Percentiles rank a stretch among this genome's conserved stretches.
Evolutionary conservation across 495 filamentous ascomycete genomes (phyloP).

Genomic region (Poronia punctata): DNA sequence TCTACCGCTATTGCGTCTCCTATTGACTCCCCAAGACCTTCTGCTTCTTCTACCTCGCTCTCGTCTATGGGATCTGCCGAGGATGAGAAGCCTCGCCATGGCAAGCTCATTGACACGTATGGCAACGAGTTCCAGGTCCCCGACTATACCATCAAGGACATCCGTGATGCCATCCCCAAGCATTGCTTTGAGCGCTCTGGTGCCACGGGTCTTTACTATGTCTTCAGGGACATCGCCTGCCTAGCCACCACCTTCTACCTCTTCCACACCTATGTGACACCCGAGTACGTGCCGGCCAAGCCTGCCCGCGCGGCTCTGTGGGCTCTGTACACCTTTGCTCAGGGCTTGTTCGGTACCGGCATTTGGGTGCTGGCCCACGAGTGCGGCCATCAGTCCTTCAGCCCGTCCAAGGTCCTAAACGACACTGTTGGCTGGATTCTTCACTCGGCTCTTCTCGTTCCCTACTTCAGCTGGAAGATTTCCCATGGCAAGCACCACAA

Average conservation of each 20-base stretch:
- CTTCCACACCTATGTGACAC: constrained; percentile 56
- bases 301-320: constrained; percentile 53
- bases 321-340: constrained; percentile 62
- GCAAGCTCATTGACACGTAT: constrained; percentile 63
- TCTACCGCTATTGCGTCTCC: constrained; percentile 59
- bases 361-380: constrained; percentile 84
- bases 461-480: constrained; percentile 91
- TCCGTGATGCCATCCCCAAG: constrained; percentile 73
- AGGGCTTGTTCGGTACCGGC: constrained; percentile 73
- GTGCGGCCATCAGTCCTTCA: constrained; percentile 85
- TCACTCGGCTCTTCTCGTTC: constrained; percentile 75
- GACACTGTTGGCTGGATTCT: constrained; percentile 81
- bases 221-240: constrained; percentile 60
- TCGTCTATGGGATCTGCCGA: constrained; percentile 72
- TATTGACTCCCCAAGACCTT: constrained; percentile 61
- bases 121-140: constrained; percentile 70
- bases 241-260: constrained; percentile 58
- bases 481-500: constrained; percentile 94
- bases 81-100: constrained; percentile 22
- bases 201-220: constrained; percentile 54
- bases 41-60: constrained; percentile 81
- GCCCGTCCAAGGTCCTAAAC: constrained; percentile 69
- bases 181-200: constrained; percentile 74
- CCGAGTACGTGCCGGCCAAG: constrained; percentile 53
- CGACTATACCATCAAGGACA: constrained; percentile 73